Conservation (phyloP, 2,329 filamentous ascomycete species). For the Neonectria coccinea region DNA sequence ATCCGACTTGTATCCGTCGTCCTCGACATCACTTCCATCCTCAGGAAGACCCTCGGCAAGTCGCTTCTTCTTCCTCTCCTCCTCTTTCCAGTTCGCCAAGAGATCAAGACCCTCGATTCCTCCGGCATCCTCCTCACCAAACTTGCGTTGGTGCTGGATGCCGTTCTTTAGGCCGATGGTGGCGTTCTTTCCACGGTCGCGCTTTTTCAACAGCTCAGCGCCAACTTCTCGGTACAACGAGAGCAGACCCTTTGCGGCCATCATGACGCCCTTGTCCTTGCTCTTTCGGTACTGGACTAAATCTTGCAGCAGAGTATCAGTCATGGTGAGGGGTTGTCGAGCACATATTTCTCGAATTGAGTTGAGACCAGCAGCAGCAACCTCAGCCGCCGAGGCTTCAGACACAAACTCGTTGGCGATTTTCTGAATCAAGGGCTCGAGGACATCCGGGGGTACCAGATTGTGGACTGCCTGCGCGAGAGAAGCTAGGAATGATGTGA, state of each 20-base stretch:
- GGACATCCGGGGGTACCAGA: constrained; percentile 89
- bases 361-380: constrained; percentile 91
- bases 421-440: constrained; percentile 92
- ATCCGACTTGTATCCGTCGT: constrained; percentile 66
- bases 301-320: constrained; percentile 93
- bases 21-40: constrained; percentile 69
- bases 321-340: constrained; percentile 95
- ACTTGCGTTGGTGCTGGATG: constrained; percentile 80
- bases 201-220: constrained; percentile 87
- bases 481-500: constrained; percentile 93
- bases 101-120: constrained; percentile 93
- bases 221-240: constrained; percentile 92
- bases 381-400: constrained; percentile 90
- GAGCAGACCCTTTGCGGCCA: constrained; percentile 93
- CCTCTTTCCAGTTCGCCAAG: constrained; percentile 92
- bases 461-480: constrained; percentile 92
- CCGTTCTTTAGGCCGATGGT: constrained; percentile 83
- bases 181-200: constrained; percentile 91
- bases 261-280: constrained; percentile 99
- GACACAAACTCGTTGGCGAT: constrained; percentile 99
- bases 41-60: constrained; percentile 76
- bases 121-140: constrained; percentile 83
- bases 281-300: constrained; percentile 95
- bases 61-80: constrained; percentile 81
- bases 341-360: constrained; percentile 94